Evolutionary conservation across 2,329 filamentous ascomycete genomes (phyloP), one percentile per base, ranked within the genome.

Genomic region (Dactylella cylindrospora): DNA sequence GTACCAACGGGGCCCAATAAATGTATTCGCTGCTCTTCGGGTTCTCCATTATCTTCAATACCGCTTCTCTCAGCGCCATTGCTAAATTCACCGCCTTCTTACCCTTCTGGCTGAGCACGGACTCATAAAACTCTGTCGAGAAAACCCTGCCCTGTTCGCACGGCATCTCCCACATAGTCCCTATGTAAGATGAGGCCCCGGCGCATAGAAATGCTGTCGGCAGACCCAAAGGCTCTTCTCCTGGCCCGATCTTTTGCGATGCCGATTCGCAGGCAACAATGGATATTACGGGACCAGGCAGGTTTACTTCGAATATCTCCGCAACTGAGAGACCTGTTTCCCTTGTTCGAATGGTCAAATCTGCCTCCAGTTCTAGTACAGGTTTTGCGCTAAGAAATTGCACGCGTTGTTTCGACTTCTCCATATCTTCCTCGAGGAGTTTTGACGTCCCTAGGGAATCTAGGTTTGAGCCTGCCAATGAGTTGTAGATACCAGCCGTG

Each of bases 191-290:
- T 22, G 35, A 39, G n/a, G 35, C 35, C n/a, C 35, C 35, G 8
- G 35, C 35, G 13, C 8, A 39, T 22, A 39, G 12, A n/a, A 39
- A 39, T 5, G 35, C 35, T 8, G 35, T 39, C 2, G 35, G 19
- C n/a, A 39, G 35, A 3, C 35, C 35, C 8, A 39, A n/a, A 5
- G 35, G 35, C 12, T 39, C 35, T 5, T 39, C 35, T 22, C 35
- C 35, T 3, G 35, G 35, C 4, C 35, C 35, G 3, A 39, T 22
- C 13, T 39, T 17, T n/a, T 39, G 35, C 7, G 35, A 39, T 39
- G 35, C 35, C n/a, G 35, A 39, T 39, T 39, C 35, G 17, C 35
- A 39, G 15, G 35, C 35, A n/a, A 39, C 25, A 22, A 39, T 39
- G 12, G 35, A 22, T 2, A 39, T 22, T 3, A 39, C 35, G 15